Base-by-base conservation (phyloP, 1,284 basidiomycete species). In the Kalmanozyma brasiliensis region DNA sequence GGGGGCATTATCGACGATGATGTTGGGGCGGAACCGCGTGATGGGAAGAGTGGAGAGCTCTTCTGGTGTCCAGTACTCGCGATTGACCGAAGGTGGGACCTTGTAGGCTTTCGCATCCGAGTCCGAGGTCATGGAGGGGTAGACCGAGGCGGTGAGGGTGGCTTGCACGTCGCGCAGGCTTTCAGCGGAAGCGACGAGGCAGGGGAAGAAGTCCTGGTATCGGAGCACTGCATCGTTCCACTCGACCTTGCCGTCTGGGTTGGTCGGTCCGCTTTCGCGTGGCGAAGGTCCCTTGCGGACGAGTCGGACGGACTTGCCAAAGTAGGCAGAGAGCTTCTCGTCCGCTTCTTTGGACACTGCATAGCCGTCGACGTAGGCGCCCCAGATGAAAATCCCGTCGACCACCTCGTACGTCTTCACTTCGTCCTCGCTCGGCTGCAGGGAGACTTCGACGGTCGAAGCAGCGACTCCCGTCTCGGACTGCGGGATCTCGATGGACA, bases 1-100 rank as follows among this genome's bases (percentile, higher is more conserved):
- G 19, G 52, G 38, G 1, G 66, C 47, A 14, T 66, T 46, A n/a
- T 66, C 60, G 48, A 79, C 33, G 44, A 77, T 52, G 46, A 79
- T 75, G 60, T 79, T 79, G 47, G 74, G 74, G 2, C 77, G 52
- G 57, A 77, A 79, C 2, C 77, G 65, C 3, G 62, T 63, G 42
- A 78, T 78, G 29, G 64, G 55, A 1, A 78, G 60, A 1, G 46
- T 37, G 10, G 58, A 60, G 14, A 74, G 64, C 40, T 68, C 62
- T 46, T 76, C 74, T 5, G 67, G 69, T 1, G 72, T 75, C 76
- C 76, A 78, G 42, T 73, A 74, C 32, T 76, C 72, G 35, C 60
- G 51, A 26, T 73, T 60, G 11, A 78, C 55, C 8, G 58, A 56
- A 4, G 51, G 37, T 4, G 74, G 71, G 0, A 74, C 60, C 37